Percentiles rank a stretch among this genome's conserved stretches.
Evolutionary conservation across 306 rosid genomes (phyloP).

Genomic region (Vicia sativa): DNA sequence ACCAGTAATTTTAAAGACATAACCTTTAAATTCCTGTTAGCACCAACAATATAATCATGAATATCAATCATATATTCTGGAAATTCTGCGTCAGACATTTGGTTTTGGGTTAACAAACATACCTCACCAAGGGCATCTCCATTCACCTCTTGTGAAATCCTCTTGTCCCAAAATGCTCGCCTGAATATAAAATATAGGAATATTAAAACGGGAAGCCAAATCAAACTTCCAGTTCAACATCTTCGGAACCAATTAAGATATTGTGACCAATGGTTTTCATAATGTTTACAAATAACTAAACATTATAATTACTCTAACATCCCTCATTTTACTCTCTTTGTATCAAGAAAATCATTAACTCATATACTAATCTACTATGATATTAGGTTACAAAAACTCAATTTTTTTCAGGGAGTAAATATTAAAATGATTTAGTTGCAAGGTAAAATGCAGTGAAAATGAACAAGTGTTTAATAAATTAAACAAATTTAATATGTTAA

Average conservation of each 20-base stretch:
- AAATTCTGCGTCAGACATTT: background rate
- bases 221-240: background rate
- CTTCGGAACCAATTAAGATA: too few relatives aligned
- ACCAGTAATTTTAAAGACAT: slow-evolving; percentile 51
- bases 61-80: background rate
- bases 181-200: slow-evolving; percentile 22
- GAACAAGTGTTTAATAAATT: background rate
- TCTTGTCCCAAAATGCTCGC: slow-evolving; percentile 53
- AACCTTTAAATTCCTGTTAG: slow-evolving; percentile 48
- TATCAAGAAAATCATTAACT: background rate
- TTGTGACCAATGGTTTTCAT: too few relatives aligned
- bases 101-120: background rate
- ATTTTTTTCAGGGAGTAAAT: background rate
- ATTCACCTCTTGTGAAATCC: slow-evolving; percentile 49
- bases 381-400: background rate
- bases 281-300: background rate
- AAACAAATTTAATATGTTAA: too few relatives aligned
- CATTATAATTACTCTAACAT: background rate
- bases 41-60: background rate
- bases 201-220: background rate
- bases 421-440: background rate
- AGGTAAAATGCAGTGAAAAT: background rate
- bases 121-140: slow-evolving; percentile 54
- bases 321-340: background rate
- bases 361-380: background rate